These are phyloP conservation scores for Mrakia gelida DNA, from an alignment of 768 basidiomycete species.

Conservation along the genomic window DNA sequence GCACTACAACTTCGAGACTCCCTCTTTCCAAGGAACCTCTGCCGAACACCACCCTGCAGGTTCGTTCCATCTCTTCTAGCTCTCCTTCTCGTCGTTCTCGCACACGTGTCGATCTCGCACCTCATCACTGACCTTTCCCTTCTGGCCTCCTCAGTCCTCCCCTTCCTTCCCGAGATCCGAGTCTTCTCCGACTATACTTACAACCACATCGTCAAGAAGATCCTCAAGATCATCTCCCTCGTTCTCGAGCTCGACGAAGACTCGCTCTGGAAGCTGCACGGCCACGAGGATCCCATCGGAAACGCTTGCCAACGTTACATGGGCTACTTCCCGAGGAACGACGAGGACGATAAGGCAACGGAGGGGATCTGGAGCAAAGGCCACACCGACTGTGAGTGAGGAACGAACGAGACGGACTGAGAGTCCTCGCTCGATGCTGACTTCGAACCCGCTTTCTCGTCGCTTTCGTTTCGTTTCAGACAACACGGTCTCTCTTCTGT, in stretches of 20 bases:
- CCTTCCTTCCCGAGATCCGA: constrained; percentile 37
- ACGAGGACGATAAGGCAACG: constrained; percentile 33
- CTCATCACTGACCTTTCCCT: neutral
- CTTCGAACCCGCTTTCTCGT: neutral
- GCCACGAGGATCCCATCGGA: constrained; percentile 33
- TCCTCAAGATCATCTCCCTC: constrained; percentile 36
- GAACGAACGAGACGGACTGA: too few relatives aligned
- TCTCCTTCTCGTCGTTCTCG: too few relatives aligned
- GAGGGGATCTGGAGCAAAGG: constrained; percentile 37
- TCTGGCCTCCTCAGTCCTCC: constrained; percentile 18
- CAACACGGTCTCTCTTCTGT: constrained; percentile 37
- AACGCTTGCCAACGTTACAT: constrained; percentile 35
- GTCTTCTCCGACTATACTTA: constrained; percentile 36
- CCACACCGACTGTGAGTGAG: constrained; percentile 36
- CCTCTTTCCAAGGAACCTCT: constrained; percentile 29
- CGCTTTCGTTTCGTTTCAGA: constrained; percentile 3
- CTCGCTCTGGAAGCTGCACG: constrained; percentile 38
- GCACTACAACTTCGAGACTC: constrained; percentile 37
- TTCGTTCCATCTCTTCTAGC: neutral
- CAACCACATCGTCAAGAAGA: constrained; percentile 36
- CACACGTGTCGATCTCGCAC: neutral
- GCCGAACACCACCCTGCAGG: neutral
- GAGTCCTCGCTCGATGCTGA: constrained; percentile 6
- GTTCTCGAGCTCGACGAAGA: constrained; percentile 40
- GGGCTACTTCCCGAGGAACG: constrained; percentile 34